A percentile compares a stretch with the other conserved stretches of the same genome.
phyloP scores from a whole-genome alignment of 2,329 filamentous ascomycete genomes.

The Fusarium tricinctum region DNA sequence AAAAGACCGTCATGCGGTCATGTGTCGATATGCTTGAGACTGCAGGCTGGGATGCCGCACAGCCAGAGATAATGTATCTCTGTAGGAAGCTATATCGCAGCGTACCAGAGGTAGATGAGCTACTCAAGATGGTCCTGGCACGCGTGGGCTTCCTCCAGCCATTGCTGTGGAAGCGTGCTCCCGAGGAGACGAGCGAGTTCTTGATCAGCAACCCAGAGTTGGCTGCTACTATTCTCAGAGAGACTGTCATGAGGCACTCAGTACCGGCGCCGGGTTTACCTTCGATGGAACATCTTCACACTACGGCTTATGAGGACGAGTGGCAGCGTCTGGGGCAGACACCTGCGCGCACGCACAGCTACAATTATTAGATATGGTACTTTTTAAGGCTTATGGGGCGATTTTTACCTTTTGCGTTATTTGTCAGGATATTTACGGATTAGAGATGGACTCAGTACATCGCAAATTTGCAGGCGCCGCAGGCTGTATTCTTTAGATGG shows the following conservation, averaged over 20 bases:
- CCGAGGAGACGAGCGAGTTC: slow-evolving; percentile 59
- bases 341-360: slow-evolving; percentile 7
- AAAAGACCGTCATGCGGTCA: slow-evolving; percentile 57
- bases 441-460: not conserved
- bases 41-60: slow-evolving; percentile 59
- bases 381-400: not conserved
- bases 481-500: not conserved
- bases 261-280: slow-evolving; percentile 55
- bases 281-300: slow-evolving; percentile 57
- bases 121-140: slow-evolving; percentile 64
- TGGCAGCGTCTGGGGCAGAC: slow-evolving; percentile 23
- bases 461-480: not conserved
- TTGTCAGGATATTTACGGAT: not conserved
- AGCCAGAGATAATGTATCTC: slow-evolving; percentile 59
- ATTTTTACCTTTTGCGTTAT: not conserved
- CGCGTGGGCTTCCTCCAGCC: slow-evolving; percentile 64
- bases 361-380: not conserved
- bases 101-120: slow-evolving; percentile 58
- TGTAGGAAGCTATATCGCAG: slow-evolving; percentile 60
- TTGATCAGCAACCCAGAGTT: slow-evolving; percentile 62
- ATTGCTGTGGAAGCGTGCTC: slow-evolving; percentile 58
- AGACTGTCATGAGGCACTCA: slow-evolving; percentile 61
- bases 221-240: slow-evolving; percentile 61
- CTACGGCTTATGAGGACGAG: slow-evolving; percentile 25
- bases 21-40: slow-evolving; percentile 63